These are phyloP conservation scores for Papiliotrema laurentii DNA, from an alignment of 1,284 basidiomycete genomes.

Conservation along the genomic window DNA sequence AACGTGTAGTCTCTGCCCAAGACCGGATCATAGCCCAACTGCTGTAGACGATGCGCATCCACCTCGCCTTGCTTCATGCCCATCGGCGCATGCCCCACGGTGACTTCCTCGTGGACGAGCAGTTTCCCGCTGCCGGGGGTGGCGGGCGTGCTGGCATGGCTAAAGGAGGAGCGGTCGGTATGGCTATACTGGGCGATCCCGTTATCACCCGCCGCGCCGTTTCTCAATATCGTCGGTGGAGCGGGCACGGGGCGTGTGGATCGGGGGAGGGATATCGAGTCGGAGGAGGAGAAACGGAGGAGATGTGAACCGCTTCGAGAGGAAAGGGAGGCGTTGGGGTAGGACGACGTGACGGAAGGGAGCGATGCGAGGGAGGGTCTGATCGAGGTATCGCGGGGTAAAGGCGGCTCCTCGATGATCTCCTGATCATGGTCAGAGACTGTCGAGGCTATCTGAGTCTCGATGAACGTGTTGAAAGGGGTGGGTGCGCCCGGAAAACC, in stretches of 20 bases:
- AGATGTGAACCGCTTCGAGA: neutral
- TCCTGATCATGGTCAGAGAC: neutral
- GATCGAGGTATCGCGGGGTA: neutral
- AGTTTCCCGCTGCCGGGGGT: neutral
- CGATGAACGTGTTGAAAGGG: conserved; percentile 30
- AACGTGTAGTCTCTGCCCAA: conserved; percentile 46
- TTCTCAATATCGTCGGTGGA: conserved; percentile 16
- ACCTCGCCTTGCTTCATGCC: conserved; percentile 27
- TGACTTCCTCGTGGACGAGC: neutral
- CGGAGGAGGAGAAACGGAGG: neutral
- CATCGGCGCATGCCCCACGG: neutral
- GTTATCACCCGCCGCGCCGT: neutral
- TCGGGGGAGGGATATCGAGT: conserved; percentile 17
- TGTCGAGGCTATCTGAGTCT: conserved; percentile 3
- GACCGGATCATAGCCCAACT: conserved; percentile 45
- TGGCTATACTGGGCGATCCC: too few species aligned
- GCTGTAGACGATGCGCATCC: conserved; percentile 38
- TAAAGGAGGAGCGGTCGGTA: too few species aligned
- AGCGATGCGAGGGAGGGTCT: neutral
- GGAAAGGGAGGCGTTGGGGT: neutral
- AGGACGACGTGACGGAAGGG: neutral
- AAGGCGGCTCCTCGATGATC: neutral
- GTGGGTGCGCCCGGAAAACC: conserved; percentile 27
- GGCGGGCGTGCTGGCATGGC: neutral
- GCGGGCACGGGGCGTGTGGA: conserved; percentile 34